Conservation (phyloP, 768 basidiomycete species). For the Trametes sanguinea region DNA sequence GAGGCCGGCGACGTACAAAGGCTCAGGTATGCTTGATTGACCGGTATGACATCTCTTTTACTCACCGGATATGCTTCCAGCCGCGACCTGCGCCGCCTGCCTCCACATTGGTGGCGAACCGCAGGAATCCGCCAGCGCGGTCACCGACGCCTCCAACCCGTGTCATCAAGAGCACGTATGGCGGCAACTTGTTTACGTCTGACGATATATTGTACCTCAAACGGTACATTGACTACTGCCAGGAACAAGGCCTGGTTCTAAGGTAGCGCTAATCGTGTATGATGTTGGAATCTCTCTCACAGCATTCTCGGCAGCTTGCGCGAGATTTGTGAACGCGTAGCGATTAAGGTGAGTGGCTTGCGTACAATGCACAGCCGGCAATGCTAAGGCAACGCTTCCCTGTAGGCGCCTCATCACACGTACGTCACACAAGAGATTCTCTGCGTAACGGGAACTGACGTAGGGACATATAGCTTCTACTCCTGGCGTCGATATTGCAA, state of each 20-base stretch:
- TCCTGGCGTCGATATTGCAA: slow-evolving; percentile 93
- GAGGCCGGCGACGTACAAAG: slow-evolving; percentile 72
- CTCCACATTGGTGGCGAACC: slow-evolving; percentile 64
- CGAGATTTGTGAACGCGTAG: slow-evolving; percentile 87
- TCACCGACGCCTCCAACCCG: slow-evolving; percentile 84
- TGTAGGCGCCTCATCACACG: slow-evolving; percentile 87
- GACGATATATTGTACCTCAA: slow-evolving; percentile 84
- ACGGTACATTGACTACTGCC: slow-evolving; percentile 88
- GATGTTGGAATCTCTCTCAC: not conserved
- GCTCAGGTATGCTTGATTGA: slow-evolving; percentile 45
- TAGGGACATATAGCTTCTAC: slow-evolving; percentile 60
- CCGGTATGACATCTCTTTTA: not conserved
- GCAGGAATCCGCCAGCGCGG: slow-evolving; percentile 65
- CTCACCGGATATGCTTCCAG: slow-evolving; percentile 1
- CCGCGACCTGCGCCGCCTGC: slow-evolving; percentile 65
- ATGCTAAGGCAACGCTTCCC: not conserved
- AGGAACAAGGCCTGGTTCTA: slow-evolving; percentile 81
- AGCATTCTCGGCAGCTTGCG: slow-evolving; percentile 48
- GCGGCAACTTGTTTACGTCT: slow-evolving; percentile 83
- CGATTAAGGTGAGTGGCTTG: slow-evolving; percentile 64
- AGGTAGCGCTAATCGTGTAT: slow-evolving; percentile 45
- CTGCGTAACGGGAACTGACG: not conserved
- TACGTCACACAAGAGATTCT: slow-evolving; percentile 36
- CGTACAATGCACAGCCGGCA: not conserved
- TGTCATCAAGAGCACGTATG: slow-evolving; percentile 87